A percentile compares a stretch with the other conserved stretches of the same genome.
Conservation (phyloP, 2,329 filamentous ascomycete species). For the Claviceps pusilla region DNA sequence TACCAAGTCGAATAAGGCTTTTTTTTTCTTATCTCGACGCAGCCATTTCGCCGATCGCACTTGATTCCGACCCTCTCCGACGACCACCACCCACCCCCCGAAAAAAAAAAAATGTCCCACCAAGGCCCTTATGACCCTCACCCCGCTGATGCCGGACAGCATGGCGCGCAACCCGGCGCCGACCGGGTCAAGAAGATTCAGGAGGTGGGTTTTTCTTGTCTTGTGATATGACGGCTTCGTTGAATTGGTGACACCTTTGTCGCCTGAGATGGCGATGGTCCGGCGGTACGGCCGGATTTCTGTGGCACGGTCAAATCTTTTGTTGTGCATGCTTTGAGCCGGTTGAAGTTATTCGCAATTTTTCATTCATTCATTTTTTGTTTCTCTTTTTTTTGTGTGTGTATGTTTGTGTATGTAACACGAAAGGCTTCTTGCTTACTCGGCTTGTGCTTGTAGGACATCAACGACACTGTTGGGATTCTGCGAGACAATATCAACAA, state of each 20-base stretch:
- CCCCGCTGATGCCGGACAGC: constrained; percentile 4
- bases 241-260: not conserved
- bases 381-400: not conserved
- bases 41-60: constrained; percentile 7
- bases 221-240: not conserved
- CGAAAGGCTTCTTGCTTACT: constrained; percentile 4
- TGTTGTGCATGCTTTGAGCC: not conserved
- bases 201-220: not conserved
- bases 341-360: not conserved
- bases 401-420: no score
- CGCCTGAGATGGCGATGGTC: not conserved
- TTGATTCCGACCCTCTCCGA: not conserved
- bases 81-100: not conserved
- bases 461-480: constrained; percentile 84
- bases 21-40: not conserved
- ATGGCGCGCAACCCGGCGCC: not conserved
- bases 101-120: constrained; percentile 3
- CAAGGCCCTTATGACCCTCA: constrained; percentile 6
- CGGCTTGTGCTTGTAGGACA: constrained; percentile 51
- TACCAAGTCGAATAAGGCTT: not conserved
- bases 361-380: not conserved
- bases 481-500: constrained; percentile 98
- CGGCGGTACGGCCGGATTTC: not conserved
- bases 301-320: not conserved
- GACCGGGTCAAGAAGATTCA: constrained; percentile 4